Evolutionary conservation across 305 asterid species (phyloP), one percentile per base, ranked within the genome.

Genomic region (Euphrasia arctica): DNA sequence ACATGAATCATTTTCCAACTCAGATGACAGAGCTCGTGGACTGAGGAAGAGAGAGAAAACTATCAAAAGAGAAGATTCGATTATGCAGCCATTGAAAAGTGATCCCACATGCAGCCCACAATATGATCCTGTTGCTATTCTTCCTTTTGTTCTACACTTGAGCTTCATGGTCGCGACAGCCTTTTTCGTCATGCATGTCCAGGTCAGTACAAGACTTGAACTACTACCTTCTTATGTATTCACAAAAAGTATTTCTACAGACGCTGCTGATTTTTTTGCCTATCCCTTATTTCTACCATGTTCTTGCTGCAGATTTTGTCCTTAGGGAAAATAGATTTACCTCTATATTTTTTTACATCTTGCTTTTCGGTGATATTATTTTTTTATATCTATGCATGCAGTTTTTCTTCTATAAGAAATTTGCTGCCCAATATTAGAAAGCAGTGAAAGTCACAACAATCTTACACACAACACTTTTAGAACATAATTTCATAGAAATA

Each of bases 161-260:
- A 72, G 81, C 71, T 83, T 90, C 89, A 88, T 86, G 97, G 81
- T 75, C n/a, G 86, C 93, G 56, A 86, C 91, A 4, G 91, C 99
- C 18, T 79, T 88, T 74, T 80, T 93, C n/a, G 85, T 83, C 76
- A 90, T 93, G 97, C 96, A 93, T 31, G 97, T 93, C 54, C 97
- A 93, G 96, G 97, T 90, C 28, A 68, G 87, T 25, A 61, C 22
- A 18, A 18, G 22, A 52, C 62, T 66, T 59, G 31, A 69, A 54
- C 42, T 27, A 10, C 4, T 36, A 45, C 64, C 39, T 58, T 49
- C 25, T 39, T 39, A 11, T 13, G 43, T 58, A 54, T 67, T 15
- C 10, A 9, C 22, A 12, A 36, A 58, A 36, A 50, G 15, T 54
- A 25, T 27, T 43, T 54, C 9, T 36, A 36, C 48, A 15, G 34